A percentile compares a stretch with the other conserved stretches of the same genome.
Evolutionary conservation across 2,329 filamentous ascomycete genomes (phyloP).

Genomic region (Sporothrix schenckii): DNA sequence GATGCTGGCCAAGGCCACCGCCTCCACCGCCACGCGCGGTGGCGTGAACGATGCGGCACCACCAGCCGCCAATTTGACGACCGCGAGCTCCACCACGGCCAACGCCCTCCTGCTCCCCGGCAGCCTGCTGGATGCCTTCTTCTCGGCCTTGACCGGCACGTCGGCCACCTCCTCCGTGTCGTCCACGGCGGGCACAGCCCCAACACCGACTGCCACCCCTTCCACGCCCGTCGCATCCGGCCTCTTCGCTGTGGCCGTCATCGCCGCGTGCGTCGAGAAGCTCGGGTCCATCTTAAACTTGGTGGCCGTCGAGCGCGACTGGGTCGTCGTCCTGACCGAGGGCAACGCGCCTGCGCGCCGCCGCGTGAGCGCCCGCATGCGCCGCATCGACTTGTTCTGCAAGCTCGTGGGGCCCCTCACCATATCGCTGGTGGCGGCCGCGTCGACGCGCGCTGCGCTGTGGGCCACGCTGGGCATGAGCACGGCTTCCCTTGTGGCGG

Average conservation of each 20-base stretch:
- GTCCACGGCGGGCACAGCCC: not conserved
- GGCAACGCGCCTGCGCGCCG: slow-evolving; percentile 41
- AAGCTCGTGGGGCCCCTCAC: slow-evolving; percentile 59
- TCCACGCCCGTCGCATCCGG: slow-evolving; percentile 27
- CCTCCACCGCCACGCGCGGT: too few species aligned
- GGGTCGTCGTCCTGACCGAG: slow-evolving; percentile 60
- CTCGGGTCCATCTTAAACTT: slow-evolving; percentile 65
- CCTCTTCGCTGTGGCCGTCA: slow-evolving; percentile 46
- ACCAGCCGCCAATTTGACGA: slow-evolving; percentile 26
- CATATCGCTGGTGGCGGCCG: slow-evolving; percentile 53
- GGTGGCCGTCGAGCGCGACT: slow-evolving; percentile 71
- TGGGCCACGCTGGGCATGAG: slow-evolving; percentile 54
- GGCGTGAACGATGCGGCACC: slow-evolving; percentile 15
- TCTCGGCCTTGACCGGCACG: not conserved
- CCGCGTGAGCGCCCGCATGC: slow-evolving; percentile 58
- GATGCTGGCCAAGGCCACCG: slow-evolving; percentile 37
- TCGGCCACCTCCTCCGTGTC: not conserved
- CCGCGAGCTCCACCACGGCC: not conserved
- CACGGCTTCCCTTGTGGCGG: slow-evolving; percentile 49
- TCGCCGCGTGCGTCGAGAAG: slow-evolving; percentile 71
- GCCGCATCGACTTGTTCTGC: slow-evolving; percentile 61
- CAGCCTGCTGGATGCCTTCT: slow-evolving; percentile 11
- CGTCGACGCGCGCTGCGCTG: slow-evolving; percentile 52
- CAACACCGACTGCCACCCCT: not conserved
- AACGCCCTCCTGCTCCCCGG: not conserved